Percentiles rank a stretch among this genome's conserved stretches.
phyloP scores from a whole-genome alignment of 805 yeast species.

The Saccharomycopsis malanga region DNA sequence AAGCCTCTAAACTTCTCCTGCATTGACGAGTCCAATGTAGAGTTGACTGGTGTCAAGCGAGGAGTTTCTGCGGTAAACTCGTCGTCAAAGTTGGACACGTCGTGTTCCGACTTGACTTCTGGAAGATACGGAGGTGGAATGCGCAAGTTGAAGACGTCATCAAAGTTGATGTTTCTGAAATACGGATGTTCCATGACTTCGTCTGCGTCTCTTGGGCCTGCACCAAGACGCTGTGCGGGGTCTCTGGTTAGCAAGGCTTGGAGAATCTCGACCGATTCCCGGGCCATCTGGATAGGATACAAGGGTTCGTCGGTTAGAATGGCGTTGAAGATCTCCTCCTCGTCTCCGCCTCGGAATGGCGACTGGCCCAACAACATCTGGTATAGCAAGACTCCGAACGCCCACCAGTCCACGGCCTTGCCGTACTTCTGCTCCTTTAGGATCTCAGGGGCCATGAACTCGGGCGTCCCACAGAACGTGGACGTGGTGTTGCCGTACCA shows the following conservation, averaged over 20 bases:
- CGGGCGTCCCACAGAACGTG: constrained; percentile 99
- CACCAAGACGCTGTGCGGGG: constrained; percentile 76
- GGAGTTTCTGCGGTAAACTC: constrained; percentile 95
- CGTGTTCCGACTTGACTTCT: constrained; percentile 78
- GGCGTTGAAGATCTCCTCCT: constrained; percentile 95
- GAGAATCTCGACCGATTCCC: constrained; percentile 89
- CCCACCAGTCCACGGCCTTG: constrained; percentile 99
- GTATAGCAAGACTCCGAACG: constrained; percentile 91
- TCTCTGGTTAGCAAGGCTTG: constrained; percentile 89
- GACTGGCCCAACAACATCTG: constrained; percentile 96
- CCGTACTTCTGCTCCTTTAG: constrained; percentile 88
- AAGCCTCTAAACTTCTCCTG: constrained; percentile 98
- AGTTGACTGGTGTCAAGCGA: constrained; percentile 88
- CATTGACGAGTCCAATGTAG: constrained; percentile 74
- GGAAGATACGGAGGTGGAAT: constrained; percentile 90
- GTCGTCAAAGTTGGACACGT: constrained; percentile 86
- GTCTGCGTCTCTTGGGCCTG: constrained; percentile 79
- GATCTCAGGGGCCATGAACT: constrained; percentile 98
- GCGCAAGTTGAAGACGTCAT: constrained; percentile 64
- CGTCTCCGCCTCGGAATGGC: constrained; percentile 96
- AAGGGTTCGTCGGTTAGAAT: constrained; percentile 93
- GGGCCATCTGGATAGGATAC: constrained; percentile 95
- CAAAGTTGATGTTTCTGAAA: constrained; percentile 84
- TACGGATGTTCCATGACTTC: constrained; percentile 96
- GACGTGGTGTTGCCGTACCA: constrained; percentile 79